Evolutionary conservation across 371 early-diverging fungal species (phyloP).

Genomic region (Basidiobolus meristosporus): DNA sequence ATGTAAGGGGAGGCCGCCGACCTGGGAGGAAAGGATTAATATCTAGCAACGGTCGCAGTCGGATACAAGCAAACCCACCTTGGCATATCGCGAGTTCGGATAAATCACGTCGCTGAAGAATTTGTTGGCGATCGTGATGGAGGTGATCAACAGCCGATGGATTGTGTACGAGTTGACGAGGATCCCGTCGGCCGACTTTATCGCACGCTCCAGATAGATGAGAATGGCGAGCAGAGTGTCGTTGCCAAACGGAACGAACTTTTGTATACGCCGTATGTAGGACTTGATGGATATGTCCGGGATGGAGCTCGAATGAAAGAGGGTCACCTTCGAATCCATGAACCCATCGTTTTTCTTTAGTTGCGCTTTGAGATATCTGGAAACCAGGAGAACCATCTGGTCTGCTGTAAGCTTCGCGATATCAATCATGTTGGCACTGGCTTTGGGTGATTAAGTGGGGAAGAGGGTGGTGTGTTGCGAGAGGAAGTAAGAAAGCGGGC

Average conservation of each 20-base stretch:
- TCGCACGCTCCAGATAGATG: slow-evolving; percentile 64
- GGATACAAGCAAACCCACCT: slow-evolving; percentile 12
- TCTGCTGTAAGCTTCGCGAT: too few species aligned
- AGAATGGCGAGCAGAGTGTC: slow-evolving; percentile 66
- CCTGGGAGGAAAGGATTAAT: too few species aligned
- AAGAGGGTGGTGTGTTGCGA: too few species aligned
- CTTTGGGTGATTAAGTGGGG: too few species aligned
- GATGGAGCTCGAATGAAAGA: slow-evolving; percentile 73
- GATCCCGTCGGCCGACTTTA: too few species aligned
- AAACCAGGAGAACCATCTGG: too few species aligned
- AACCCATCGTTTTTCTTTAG: background rate
- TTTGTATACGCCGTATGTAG: slow-evolving; percentile 66
- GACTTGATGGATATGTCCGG: slow-evolving; percentile 69
- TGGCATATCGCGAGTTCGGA: slow-evolving; percentile 76
- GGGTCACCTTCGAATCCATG: slow-evolving; percentile 15
- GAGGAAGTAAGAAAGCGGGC: too few species aligned
- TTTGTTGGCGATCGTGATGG: slow-evolving; percentile 63
- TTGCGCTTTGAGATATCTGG: too few species aligned
- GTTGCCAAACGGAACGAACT: slow-evolving; percentile 77
- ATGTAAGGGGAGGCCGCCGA: slow-evolving; percentile 77
- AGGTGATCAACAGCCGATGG: slow-evolving; percentile 73
- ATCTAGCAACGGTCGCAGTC: too few species aligned
- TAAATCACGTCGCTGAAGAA: slow-evolving; percentile 77
- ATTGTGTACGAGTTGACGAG: slow-evolving; percentile 66
- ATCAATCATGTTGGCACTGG: too few species aligned